Conservation (phyloP, 2,329 filamentous ascomycete genomes). For the Phaeophleospora eucalypticola region DNA sequence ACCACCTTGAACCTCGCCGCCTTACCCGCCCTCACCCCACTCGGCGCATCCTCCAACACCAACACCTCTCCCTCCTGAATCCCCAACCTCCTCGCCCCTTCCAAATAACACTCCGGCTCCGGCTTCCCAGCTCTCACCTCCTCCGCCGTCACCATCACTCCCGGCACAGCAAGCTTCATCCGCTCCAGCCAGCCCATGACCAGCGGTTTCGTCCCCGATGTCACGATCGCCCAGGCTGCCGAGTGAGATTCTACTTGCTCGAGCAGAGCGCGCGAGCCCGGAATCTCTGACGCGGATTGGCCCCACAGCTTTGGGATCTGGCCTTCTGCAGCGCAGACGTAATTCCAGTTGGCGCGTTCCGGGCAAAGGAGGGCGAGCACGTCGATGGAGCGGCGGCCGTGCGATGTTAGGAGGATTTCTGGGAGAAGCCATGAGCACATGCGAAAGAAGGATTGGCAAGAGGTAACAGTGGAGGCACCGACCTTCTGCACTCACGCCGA, state of each 20-base stretch:
- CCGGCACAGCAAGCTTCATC: constrained; percentile 46
- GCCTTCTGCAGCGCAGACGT: constrained; percentile 74
- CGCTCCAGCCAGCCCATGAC: constrained; percentile 49
- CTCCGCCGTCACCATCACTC: constrained; percentile 47
- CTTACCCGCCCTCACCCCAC: constrained; percentile 78
- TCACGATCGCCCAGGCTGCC: constrained; percentile 78
- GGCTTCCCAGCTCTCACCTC: constrained; percentile 49
- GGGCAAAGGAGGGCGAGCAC: constrained; percentile 73
- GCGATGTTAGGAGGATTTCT: constrained; percentile 78
- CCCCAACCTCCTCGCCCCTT: constrained; percentile 41
- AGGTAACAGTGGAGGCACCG: constrained; percentile 35
- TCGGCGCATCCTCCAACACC: constrained; percentile 85
- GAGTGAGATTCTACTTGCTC: constrained; percentile 34
- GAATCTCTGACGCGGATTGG: constrained; percentile 75
- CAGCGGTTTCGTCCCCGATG: constrained; percentile 46
- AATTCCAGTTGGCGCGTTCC: constrained; percentile 87
- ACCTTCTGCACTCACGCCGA: constrained; percentile 71
- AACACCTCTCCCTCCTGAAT: constrained; percentile 53
- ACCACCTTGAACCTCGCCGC: constrained; percentile 81
- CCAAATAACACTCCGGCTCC: constrained; percentile 47
- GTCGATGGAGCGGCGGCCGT: constrained; percentile 87
- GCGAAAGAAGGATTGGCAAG: too few relatives aligned
- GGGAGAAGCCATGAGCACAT: not conserved
- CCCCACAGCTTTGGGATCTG: constrained; percentile 73
- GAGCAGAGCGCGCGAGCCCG: constrained; percentile 54